These are phyloP conservation scores for Cutaneotrichosporon mucoides DNA, from an alignment of 1,284 basidiomycete species.

Conservation along the genomic window DNA sequence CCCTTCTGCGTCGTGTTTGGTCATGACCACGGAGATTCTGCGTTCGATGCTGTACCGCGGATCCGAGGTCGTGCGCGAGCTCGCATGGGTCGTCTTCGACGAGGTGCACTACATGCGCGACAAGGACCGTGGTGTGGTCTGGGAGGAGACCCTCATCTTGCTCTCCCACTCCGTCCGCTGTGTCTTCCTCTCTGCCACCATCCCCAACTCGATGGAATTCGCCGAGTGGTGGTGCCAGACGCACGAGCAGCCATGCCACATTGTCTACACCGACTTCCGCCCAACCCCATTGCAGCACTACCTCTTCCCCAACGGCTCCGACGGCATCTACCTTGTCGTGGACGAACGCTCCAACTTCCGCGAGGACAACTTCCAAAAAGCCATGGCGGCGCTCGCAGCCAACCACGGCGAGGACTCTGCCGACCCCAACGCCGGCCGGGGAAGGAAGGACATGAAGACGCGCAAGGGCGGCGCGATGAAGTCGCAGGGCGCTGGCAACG, in stretches of 20 bases:
- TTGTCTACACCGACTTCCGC: conserved; percentile 98
- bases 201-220: conserved; percentile 99
- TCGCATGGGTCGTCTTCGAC: conserved; percentile 99
- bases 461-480: conserved; percentile 89
- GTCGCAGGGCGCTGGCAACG: conserved; percentile 57
- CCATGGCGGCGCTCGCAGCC: conserved; percentile 89
- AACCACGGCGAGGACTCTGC: conserved; percentile 88
- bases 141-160: conserved; percentile 89
- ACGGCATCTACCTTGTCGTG: conserved; percentile 95
- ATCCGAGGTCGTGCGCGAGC: conserved; percentile 98
- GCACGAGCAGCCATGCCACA: conserved; percentile 96
- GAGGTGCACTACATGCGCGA: conserved; percentile 99
- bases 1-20: conserved; percentile 90
- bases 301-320: conserved; percentile 91
- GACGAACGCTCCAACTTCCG: conserved; percentile 96
- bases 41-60: conserved; percentile 98
- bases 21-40: conserved; percentile 99
- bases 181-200: conserved; percentile 99
- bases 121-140: conserved; percentile 65
- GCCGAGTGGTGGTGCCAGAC: conserved; percentile 98
- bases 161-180: conserved; percentile 94
- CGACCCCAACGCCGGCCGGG: conserved; percentile 72
- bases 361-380: conserved; percentile 96
- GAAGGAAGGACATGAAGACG: conserved; percentile 74
- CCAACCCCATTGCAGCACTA: conserved; percentile 98